phyloP scores from a whole-genome alignment of 139 green algal genomes.

The Parachlorella kessleri region DNA sequence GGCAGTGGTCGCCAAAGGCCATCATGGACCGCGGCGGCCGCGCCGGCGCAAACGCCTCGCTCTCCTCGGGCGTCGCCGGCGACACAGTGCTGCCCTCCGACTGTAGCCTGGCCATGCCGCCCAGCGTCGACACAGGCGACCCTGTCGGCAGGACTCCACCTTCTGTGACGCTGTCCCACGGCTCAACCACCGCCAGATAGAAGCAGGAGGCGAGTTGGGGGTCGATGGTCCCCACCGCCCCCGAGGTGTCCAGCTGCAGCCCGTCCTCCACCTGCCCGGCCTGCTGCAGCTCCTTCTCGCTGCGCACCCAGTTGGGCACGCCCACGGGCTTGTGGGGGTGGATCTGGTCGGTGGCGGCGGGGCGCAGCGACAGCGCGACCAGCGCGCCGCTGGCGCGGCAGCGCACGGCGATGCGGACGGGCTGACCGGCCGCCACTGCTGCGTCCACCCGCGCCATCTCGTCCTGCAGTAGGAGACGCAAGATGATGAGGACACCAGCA shows the following conservation, averaged over 20 bases:
- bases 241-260: neutral
- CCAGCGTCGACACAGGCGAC: neutral
- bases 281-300: slow-evolving; percentile 13
- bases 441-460: neutral
- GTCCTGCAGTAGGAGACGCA: neutral
- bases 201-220: slow-evolving; percentile 26
- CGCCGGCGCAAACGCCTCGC: neutral
- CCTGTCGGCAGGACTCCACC: neutral
- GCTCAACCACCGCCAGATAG: neutral
- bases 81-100: too few species aligned
- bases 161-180: neutral
- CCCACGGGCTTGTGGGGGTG: slow-evolving; percentile 6
- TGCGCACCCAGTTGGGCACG: slow-evolving; percentile 33
- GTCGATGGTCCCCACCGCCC: neutral
- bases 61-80: neutral
- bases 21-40: too few species aligned
- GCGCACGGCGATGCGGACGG: neutral
- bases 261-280: slow-evolving; percentile 7
- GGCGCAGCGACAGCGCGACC: slow-evolving; percentile 24
- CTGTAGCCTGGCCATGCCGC: too few species aligned
- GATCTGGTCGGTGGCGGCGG: slow-evolving; percentile 27
- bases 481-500: too few species aligned
- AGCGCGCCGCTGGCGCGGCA: neutral
- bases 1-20: neutral
- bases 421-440: neutral